Conservation (phyloP, 208 protist species). For the Willaertia magna region DNA sequence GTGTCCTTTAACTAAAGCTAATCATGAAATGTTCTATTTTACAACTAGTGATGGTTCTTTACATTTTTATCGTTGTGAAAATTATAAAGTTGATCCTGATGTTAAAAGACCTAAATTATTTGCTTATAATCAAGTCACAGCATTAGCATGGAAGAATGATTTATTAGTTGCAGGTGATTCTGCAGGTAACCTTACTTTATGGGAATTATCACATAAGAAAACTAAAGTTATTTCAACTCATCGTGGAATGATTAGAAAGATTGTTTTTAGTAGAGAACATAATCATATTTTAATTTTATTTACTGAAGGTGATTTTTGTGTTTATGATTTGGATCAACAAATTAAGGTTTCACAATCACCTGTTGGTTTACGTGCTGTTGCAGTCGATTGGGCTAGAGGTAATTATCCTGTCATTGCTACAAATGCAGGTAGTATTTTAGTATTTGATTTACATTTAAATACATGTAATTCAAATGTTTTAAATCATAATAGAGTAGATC, state of each 20-base stretch:
- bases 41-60: slow-evolving; percentile 3
- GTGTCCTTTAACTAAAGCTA: neutral
- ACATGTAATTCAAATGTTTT: neutral
- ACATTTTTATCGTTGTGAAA: neutral
- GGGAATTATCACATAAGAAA: neutral
- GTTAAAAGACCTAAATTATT: neutral
- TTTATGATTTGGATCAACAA: neutral
- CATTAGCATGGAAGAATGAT: neutral
- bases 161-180: neutral
- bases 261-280: neutral
- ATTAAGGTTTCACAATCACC: neutral
- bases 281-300: neutral
- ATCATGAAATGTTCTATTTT: neutral
- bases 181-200: neutral
- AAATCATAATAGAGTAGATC: neutral
- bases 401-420: neutral
- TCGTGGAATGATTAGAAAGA: neutral
- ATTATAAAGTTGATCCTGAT: neutral
- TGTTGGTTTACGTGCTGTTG: neutral
- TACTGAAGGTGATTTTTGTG: neutral
- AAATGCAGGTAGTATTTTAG: neutral
- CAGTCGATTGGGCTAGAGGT: neutral
- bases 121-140: neutral
- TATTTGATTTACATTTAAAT: neutral
- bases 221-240: neutral